These are phyloP conservation scores for Epichloe festucae DNA, from an alignment of 2,329 filamentous ascomycete genomes.

Conservation along the genomic window DNA sequence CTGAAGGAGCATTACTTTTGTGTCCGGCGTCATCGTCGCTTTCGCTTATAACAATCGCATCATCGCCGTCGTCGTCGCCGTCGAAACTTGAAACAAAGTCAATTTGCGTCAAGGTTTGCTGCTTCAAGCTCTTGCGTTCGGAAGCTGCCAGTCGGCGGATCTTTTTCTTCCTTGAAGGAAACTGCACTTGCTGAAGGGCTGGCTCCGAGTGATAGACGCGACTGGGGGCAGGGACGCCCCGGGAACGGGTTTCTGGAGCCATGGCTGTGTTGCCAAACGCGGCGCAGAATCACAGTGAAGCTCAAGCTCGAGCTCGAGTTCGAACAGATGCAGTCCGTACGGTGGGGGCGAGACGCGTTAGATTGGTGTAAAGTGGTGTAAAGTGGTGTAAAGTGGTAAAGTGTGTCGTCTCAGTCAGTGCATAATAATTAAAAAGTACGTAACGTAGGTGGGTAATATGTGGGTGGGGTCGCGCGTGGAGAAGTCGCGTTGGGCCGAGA, in stretches of 20 bases:
- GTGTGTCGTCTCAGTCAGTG: neutral
- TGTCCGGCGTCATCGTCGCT: constrained; percentile 10
- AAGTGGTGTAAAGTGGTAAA: neutral
- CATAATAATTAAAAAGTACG: neutral
- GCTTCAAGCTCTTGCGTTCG: constrained; percentile 17
- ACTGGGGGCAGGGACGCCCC: constrained; percentile 22
- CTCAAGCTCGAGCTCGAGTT: neutral
- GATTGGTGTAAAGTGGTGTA: neutral
- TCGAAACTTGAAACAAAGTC: constrained; percentile 25
- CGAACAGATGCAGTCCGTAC: neutral
- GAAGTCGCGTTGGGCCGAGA: neutral
- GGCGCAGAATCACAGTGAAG: neutral
- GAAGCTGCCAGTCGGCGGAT: constrained; percentile 23
- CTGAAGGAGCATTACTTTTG: neutral
- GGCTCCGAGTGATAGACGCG: constrained; percentile 27
- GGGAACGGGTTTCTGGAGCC: constrained; percentile 23
- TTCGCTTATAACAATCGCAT: constrained; percentile 14
- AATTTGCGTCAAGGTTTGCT: constrained; percentile 31
- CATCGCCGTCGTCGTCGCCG: constrained; percentile 16
- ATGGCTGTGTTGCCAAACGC: neutral
- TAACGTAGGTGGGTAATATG: neutral
- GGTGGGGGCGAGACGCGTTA: constrained; percentile 1
- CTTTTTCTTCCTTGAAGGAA: constrained; percentile 22
- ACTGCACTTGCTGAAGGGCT: constrained; percentile 24
- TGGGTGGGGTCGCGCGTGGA: neutral